phyloP scores from a whole-genome alignment of 2,329 filamentous ascomycete species.

The Dactylonectria macrodidyma region DNA sequence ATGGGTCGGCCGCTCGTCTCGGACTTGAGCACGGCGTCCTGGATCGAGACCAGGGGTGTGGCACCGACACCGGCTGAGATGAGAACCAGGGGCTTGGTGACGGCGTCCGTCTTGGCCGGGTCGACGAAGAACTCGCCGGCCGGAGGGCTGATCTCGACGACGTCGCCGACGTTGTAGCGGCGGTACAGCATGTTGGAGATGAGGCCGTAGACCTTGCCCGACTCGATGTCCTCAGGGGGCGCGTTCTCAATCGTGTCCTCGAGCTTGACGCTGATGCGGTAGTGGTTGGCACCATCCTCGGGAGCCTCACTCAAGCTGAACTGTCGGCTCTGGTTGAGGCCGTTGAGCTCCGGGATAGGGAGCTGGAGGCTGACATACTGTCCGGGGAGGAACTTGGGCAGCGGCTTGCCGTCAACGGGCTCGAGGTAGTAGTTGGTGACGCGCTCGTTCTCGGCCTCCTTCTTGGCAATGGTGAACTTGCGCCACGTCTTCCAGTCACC shows the following conservation, averaged over 20 bases:
- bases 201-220: conserved; percentile 59
- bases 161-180: conserved; percentile 64
- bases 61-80: conserved; percentile 79
- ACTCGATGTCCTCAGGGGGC: conserved; percentile 51
- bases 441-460: conserved; percentile 71
- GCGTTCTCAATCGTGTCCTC: conserved; percentile 61
- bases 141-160: conserved; percentile 69
- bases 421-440: conserved; percentile 80
- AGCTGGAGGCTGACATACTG: conserved; percentile 81
- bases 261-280: conserved; percentile 82
- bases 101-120: conserved; percentile 55
- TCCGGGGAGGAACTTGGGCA: conserved; percentile 77
- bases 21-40: conserved; percentile 66
- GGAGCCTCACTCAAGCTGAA: conserved; percentile 79
- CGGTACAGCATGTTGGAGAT: conserved; percentile 69
- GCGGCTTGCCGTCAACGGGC: conserved; percentile 67
- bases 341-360: conserved; percentile 69
- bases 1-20: conserved; percentile 60
- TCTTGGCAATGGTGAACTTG: conserved; percentile 70
- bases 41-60: conserved; percentile 76
- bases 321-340: conserved; percentile 79
- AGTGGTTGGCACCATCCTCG: conserved; percentile 66
- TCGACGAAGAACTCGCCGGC: conserved; percentile 75
- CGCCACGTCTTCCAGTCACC: conserved; percentile 64
- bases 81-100: conserved; percentile 71